A percentile compares a stretch with the other conserved stretches of the same genome.
These are phyloP conservation scores for Abrus precatorius DNA, from an alignment of 306 rosid genomes.

Conservation along the genomic window DNA sequence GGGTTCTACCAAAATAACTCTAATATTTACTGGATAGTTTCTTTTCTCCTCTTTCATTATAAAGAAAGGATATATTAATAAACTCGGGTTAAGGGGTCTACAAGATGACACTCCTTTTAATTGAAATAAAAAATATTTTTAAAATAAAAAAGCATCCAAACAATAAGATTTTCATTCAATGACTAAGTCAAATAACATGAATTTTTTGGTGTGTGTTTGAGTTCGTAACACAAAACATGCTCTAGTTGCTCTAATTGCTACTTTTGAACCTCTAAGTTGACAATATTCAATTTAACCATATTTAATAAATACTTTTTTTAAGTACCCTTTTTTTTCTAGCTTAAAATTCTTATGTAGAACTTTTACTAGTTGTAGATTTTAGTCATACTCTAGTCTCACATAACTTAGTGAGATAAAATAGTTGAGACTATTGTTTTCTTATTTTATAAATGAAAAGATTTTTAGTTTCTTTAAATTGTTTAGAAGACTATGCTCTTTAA, in stretches of 20 bases:
- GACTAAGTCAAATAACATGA: too few relatives aligned
- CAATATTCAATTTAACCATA: constrained; percentile 25
- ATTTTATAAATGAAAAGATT: constrained; percentile 6
- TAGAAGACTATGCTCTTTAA: not conserved
- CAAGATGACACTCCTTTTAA: too few relatives aligned
- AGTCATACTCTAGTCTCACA: not conserved
- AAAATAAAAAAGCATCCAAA: too few relatives aligned
- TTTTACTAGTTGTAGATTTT: not conserved
- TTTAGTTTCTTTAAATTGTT: not conserved
- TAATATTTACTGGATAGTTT: too few relatives aligned
- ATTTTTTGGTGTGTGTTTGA: too few relatives aligned
- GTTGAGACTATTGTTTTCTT: constrained; percentile 22
- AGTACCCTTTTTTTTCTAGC: not conserved
- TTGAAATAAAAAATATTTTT: too few relatives aligned
- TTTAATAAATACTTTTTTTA: not conserved
- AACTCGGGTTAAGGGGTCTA: too few relatives aligned
- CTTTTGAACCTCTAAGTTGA: constrained; percentile 48
- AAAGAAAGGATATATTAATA: too few relatives aligned
- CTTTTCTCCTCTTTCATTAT: too few relatives aligned
- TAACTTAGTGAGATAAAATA: constrained; percentile 27
- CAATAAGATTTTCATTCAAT: too few relatives aligned
- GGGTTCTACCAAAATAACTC: too few relatives aligned
- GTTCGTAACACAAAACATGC: constrained; percentile 30
- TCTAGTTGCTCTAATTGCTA: constrained; percentile 49
- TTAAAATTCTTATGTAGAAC: too few relatives aligned